phyloP scores from a whole-genome alignment of 192 early-diverging fungal species.

The Dissophora ornata region DNA sequence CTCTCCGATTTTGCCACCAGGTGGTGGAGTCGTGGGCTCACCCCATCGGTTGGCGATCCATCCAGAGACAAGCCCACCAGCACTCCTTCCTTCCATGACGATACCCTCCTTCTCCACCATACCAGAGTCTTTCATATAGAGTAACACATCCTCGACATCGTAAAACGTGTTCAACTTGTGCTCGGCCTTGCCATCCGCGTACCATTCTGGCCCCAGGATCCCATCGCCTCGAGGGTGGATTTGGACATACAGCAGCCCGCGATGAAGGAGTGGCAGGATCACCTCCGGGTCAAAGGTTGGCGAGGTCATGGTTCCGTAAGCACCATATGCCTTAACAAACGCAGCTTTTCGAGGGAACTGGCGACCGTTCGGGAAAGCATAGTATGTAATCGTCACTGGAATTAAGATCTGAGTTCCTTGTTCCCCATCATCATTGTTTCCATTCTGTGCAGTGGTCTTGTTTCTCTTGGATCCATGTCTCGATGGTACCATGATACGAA shows the following conservation, averaged over 20 bases:
- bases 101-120: constrained; percentile 24
- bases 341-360: constrained; percentile 33
- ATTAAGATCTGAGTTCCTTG: constrained; percentile 14
- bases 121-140: constrained; percentile 26
- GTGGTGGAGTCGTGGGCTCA: constrained; percentile 1
- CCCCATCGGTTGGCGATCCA: constrained; percentile 53
- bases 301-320: constrained; percentile 32
- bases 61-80: constrained; percentile 40
- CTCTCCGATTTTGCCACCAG: background rate
- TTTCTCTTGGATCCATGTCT: constrained; percentile 19
- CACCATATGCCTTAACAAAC: constrained; percentile 34
- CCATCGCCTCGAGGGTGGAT: constrained; percentile 45
- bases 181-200: constrained; percentile 20
- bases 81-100: constrained; percentile 34
- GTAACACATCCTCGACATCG: constrained; percentile 40
- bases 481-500: constrained; percentile 38
- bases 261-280: constrained; percentile 22
- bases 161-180: constrained; percentile 42
- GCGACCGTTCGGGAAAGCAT: background rate
- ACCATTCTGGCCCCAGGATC: constrained; percentile 31
- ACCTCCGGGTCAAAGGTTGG: constrained; percentile 17
- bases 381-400: constrained; percentile 31
- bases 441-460: background rate
- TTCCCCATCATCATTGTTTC: background rate
- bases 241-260: constrained; percentile 28